phyloP scores from a whole-genome alignment of 805 yeast genomes.

The Danielozyma ontarioensis region DNA sequence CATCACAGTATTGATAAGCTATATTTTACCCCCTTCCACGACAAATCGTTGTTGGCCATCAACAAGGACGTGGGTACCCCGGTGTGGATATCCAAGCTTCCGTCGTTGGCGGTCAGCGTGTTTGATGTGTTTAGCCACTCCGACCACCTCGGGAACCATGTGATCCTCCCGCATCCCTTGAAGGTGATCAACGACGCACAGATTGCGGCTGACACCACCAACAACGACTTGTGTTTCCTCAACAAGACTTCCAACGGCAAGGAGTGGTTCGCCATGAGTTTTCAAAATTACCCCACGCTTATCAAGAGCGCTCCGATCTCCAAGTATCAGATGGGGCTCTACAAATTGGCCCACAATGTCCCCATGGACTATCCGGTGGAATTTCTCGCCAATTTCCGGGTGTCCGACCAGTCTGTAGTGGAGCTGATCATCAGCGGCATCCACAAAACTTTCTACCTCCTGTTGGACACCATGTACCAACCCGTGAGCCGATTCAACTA shows the following conservation, averaged over 20 bases:
- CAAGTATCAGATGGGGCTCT: constrained; percentile 44
- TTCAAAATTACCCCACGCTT: constrained; percentile 69
- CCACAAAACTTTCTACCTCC: constrained; percentile 26
- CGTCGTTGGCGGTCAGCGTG: constrained; percentile 67
- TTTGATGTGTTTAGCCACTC: constrained; percentile 60
- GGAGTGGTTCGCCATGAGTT: constrained; percentile 84
- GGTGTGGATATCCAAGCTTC: constrained; percentile 72
- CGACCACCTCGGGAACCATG: constrained; percentile 25
- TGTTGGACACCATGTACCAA: constrained; percentile 27
- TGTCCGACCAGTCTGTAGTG: constrained; percentile 6
- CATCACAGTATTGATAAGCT: constrained; percentile 62
- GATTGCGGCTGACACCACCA: constrained; percentile 12
- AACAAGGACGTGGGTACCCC: constrained; percentile 66
- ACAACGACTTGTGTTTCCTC: constrained; percentile 48
- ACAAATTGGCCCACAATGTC: constrained; percentile 16
- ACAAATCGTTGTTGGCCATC: constrained; percentile 70
- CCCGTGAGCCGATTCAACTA: constrained; percentile 27
- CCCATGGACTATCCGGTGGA: constrained; percentile 11
- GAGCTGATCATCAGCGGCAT: constrained; percentile 30
- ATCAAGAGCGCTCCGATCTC: constrained; percentile 78
- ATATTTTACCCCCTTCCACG: constrained; percentile 80
- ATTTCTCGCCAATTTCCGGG: constrained; percentile 3
- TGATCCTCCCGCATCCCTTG: constrained; percentile 68
- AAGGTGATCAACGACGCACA: constrained; percentile 34
- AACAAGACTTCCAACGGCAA: constrained; percentile 62